Evolutionary conservation across 2,329 filamentous ascomycete species (phyloP), one percentile per base, ranked within the genome.

Genomic region (Colletotrichum eremochloae): DNA sequence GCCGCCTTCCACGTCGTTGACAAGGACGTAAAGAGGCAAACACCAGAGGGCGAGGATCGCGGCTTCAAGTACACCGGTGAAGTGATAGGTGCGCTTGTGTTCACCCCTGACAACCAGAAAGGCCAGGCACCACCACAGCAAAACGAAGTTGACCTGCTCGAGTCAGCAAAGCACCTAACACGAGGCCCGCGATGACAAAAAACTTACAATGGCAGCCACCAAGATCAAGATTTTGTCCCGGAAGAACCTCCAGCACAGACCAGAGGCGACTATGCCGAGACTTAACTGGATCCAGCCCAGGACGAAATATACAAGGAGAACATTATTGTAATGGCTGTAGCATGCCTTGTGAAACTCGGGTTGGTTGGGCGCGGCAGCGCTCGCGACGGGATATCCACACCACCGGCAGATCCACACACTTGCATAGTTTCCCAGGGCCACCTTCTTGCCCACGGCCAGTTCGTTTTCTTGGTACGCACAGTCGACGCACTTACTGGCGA

Each of bases 381-480:
- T 70, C 6, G 76, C 74, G 42, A 85, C 77, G 9, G 84, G 84
- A 70, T 77, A 80, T 0, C 84, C 84, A 75, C 85, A 86, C 80
- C 83, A 86, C 8, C 84, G 80, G 56, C 85, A 86, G 14, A 84
- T 78, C 78, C 80, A 85, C 38, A 81, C 79, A 5, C 73, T 75
- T 12, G 76, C 74, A 24, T 76, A 75, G 55, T 82, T 82, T 7
- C 78, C 83, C 53, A 86, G 78, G 0, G 75, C 75, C n/a, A 84
- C 79, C 74, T 76, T 78, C n/a, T 76, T 75, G 6, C 84, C 84
- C 5, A 84, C 78, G 24, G 77, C 76, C 9, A 82, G 80, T 8
- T 84, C 83, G 15, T 78, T 75, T 5, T 75, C 72, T 20, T 76
- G 76, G 18, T 82, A 76, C 11, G 82, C 79, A 71, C 85, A 86